phyloP scores from a whole-genome alignment of 2,329 filamentous ascomycete genomes.

The Coleophoma cylindrospora region DNA sequence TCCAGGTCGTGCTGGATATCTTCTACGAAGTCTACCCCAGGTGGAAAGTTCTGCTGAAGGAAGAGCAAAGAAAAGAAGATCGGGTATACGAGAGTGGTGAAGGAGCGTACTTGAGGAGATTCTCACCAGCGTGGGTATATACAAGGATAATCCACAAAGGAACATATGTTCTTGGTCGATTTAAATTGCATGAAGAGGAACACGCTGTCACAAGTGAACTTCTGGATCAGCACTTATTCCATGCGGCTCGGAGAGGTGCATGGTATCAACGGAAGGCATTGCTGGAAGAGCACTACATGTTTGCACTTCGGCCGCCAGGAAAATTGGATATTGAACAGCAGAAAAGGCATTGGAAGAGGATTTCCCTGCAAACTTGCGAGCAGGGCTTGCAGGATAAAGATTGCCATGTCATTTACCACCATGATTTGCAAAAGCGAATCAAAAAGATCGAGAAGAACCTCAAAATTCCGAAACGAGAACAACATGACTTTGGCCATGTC shows the following conservation, averaged over 20 bases:
- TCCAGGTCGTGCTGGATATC: conserved; percentile 63
- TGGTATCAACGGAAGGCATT: conserved; percentile 97
- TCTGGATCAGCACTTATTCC: conserved; percentile 76
- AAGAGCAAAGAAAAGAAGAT: conserved; percentile 76
- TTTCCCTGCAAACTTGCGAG: conserved; percentile 78
- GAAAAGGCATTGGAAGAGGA: conserved; percentile 78
- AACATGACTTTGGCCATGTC: conserved; percentile 91
- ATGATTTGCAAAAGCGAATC: conserved; percentile 92
- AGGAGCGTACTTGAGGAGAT: conserved; percentile 81
- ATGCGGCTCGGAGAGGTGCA: conserved; percentile 74
- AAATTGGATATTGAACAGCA: conserved; percentile 45
- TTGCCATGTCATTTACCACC: conserved; percentile 89
- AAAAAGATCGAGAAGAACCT: conserved; percentile 82
- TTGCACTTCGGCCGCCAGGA: conserved; percentile 37
- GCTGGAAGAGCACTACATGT: conserved; percentile 94
- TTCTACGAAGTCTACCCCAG: conserved; percentile 73
- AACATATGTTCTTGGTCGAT: conserved; percentile 69
- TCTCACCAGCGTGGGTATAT: conserved; percentile 89
- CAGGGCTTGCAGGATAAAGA: conserved; percentile 79
- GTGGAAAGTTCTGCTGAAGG: conserved; percentile 69
- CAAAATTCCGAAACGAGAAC: conserved; percentile 75
- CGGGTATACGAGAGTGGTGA: conserved; percentile 76
- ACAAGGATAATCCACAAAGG: conserved; percentile 91
- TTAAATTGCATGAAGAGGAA: conserved; percentile 76
- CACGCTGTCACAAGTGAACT: conserved; percentile 70